Evolutionary conservation across 202 grass and related monocot species (phyloP).

Genomic region (Schoenoplectus triqueter): DNA sequence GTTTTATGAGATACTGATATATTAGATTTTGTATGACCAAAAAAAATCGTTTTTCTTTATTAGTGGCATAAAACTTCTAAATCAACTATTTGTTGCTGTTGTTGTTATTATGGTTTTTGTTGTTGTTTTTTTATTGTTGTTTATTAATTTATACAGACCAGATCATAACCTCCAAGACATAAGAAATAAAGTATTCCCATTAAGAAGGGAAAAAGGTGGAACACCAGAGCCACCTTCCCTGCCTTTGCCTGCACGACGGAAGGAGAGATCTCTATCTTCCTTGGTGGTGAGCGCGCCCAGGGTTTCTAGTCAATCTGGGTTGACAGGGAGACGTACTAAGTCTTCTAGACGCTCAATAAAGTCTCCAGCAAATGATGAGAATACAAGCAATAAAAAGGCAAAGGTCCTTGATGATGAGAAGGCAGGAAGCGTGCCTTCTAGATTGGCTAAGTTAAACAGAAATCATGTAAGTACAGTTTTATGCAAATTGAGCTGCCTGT

Average conservation of each 20-base stretch:
- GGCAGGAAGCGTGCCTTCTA: conserved; percentile 28
- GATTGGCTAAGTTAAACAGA: conserved; percentile 58
- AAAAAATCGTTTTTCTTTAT: conserved; percentile 15
- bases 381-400: conserved; percentile 48
- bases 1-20: not conserved
- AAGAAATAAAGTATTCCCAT: conserved; percentile 73
- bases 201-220: conserved; percentile 50
- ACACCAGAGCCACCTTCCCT: conserved; percentile 46
- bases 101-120: not conserved
- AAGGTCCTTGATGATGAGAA: conserved; percentile 45
- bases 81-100: not conserved
- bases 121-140: conserved; percentile 36
- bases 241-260: conserved; percentile 62
- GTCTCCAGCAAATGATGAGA: conserved; percentile 27
- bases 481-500: not conserved
- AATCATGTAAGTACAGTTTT: conserved; percentile 53
- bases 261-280: conserved; percentile 83
- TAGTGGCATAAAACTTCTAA: conserved; percentile 35
- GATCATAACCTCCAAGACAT: conserved; percentile 72
- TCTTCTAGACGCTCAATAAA: conserved; percentile 49
- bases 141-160: conserved; percentile 54
- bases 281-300: conserved; percentile 66
- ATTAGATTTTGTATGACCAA: conserved; percentile 9
- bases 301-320: conserved; percentile 45
- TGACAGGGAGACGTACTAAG: conserved; percentile 74